Evolutionary conservation across 352 stramenopile genomes (phyloP).

Genomic region (Globisporangium irregulare): DNA sequence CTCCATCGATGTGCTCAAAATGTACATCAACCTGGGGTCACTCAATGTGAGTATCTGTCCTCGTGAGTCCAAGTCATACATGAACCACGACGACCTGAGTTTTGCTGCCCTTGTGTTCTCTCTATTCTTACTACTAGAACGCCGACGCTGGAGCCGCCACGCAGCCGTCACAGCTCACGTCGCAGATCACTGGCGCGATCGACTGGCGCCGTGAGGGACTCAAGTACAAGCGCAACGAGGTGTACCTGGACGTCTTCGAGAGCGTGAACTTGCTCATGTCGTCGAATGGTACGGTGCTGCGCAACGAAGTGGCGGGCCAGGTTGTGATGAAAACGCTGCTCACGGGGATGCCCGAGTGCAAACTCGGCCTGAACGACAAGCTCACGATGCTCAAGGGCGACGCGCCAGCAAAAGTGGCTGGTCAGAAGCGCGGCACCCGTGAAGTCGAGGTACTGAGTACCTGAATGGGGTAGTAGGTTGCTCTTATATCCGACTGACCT

Average conservation of each 20-base stretch:
- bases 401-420: constrained; percentile 46
- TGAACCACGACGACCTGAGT: background rate
- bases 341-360: constrained; percentile 98
- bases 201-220: constrained; percentile 94
- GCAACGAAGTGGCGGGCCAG: constrained; percentile 95
- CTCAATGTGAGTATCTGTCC: constrained; percentile 41
- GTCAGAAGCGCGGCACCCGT: constrained; percentile 68
- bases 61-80: background rate
- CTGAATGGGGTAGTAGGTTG: background rate
- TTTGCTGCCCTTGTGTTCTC: background rate
- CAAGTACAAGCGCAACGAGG: constrained; percentile 98
- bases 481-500: background rate
- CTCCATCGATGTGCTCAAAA: constrained; percentile 96
- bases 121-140: constrained; percentile 30
- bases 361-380: constrained; percentile 98
- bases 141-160: constrained; percentile 90
- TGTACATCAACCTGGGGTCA: constrained; percentile 97
- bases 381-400: constrained; percentile 96
- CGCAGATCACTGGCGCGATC: constrained; percentile 88
- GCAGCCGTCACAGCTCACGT: constrained; percentile 82
- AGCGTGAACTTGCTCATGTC: constrained; percentile 97
- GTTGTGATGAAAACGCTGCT: constrained; percentile 98
- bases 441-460: constrained; percentile 48
- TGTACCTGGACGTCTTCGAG: constrained; percentile 98
- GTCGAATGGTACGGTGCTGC: constrained; percentile 90